Evolutionary conservation across 78 protist species (phyloP), one percentile per base, ranked within the genome.

Genomic region (Cavenderia fasciculata): DNA sequence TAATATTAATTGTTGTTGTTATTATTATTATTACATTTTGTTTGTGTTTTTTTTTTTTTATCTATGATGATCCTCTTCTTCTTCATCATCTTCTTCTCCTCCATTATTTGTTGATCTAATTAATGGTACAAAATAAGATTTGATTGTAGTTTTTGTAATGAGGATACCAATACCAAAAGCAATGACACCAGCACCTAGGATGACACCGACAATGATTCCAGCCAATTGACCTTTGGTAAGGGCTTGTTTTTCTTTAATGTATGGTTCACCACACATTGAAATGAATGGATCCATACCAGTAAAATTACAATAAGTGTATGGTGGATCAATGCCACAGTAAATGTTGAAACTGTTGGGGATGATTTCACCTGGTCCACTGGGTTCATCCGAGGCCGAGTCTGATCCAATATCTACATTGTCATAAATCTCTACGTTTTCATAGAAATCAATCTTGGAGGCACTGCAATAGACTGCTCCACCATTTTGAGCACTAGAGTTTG

Each of bases 401-500:
- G n/a, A n/a, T n/a, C n/a, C n/a, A n/a, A n/a, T n/a, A n/a, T n/a
- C n/a, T n/a, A n/a, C n/a, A n/a, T n/a, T n/a, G n/a, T n/a, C n/a
- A n/a, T n/a, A n/a, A n/a, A n/a, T n/a, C 1, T 36, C 59, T 33
- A 49, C 31, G n/a, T 59, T 23, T 31, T 73, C 82, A 33, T 36
- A 34, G n/a, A n/a, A n/a, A n/a, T n/a, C n/a, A 2, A 77, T 29
- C 2, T 46, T 25, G 6, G 71, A 56, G 12, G 62, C 70, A 0
- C 47, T 18, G n/a, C 90, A 82, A 25, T 41, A 82, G 21, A 82
- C n/a, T 4, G 69, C 29, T 25, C 71, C 78, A 44, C 90, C 90
- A 4, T 31, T 4, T 4, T 49, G 2, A 23, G 90, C 66, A 0
- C 21, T 2, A 54, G 52, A 56, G 34, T 36, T n/a, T 19, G 4